Conservation (phyloP, 176 grass and related monocot species). For the Hordeum vulgare region DNA sequence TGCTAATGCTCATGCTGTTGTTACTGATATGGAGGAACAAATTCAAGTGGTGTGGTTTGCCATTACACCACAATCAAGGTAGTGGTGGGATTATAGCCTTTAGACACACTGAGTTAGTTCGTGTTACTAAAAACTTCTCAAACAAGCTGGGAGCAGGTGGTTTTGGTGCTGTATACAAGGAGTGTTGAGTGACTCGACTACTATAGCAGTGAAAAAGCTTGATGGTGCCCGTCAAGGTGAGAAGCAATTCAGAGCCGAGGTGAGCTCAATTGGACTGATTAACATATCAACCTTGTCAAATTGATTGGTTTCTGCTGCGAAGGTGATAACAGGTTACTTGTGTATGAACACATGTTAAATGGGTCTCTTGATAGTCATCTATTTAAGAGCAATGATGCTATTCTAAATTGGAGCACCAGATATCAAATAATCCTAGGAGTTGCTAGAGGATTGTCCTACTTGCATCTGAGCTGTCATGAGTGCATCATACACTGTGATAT, state of each 20-base stretch:
- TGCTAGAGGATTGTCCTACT: constrained; percentile 51
- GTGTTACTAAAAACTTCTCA: constrained; percentile 39
- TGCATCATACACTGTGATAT: constrained; percentile 66
- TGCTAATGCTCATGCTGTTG: too few species aligned
- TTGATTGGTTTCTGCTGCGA: constrained; percentile 49
- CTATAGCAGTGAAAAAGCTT: constrained; percentile 40
- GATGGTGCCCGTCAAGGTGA: constrained; percentile 32
- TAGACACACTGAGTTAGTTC: constrained; percentile 25
- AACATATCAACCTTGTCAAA: constrained; percentile 46
- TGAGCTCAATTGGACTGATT: constrained; percentile 50
- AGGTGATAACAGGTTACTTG: constrained; percentile 27
- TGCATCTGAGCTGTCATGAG: constrained; percentile 45
- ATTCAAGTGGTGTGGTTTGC: background rate
- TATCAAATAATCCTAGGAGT: constrained; percentile 28
- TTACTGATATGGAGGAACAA: too few species aligned
- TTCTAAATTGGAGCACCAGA: constrained; percentile 27
- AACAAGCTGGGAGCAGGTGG: constrained; percentile 45
- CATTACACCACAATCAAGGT: constrained; percentile 14
- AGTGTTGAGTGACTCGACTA: constrained; percentile 11
- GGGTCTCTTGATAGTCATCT: constrained; percentile 47
- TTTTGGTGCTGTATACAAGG: constrained; percentile 45
- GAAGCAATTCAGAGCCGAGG: constrained; percentile 45
- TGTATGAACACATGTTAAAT: background rate
- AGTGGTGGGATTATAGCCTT: constrained; percentile 18
- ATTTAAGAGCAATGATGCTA: constrained; percentile 2